Base-by-base conservation (phyloP, 176 grass and related monocot genomes). In the Rhynchospora breviuscula region DNA sequence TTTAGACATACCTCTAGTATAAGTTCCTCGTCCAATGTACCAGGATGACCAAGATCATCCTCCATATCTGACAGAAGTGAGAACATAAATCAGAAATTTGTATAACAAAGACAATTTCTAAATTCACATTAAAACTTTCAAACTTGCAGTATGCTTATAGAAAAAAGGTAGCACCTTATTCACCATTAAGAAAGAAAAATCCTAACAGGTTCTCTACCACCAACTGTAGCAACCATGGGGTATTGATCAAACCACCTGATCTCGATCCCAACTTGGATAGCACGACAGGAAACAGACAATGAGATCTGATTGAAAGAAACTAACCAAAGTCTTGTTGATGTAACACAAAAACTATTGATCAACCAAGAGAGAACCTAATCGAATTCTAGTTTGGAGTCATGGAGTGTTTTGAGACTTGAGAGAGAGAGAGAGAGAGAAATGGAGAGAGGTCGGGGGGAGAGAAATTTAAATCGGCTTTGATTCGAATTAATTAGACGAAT, bases 281-380 rank as follows among this genome's bases (percentile, higher is more conserved):
- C 92, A 91, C 0, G 92, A 94, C 12, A 90, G 67, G 60, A 94
- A 91, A 82, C 85, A 94, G 48, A 87, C 87, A 87, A 94, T 90
- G 78, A 58, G 22, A 76, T 89, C 70, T 71, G 22, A 81, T 61
- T 90, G 79, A 64, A 90, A 72, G 23, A 67, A 93, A 14, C 26
- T 57, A 35, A 90, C 64, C 21, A 88, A 75, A 22, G 83, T 68
- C 85, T 57, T 83, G 83, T 68, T 77, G 35, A 3, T 40, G 35
- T 40, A 40, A 40, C 35, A 0, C 1, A 40, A 40, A 40, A 40
- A 40, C 35, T 40, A 40, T 40, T 4, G 35, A 40, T 40, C 35
- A 40, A 2, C 35, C 35, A 4, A 40, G 35, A 40, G 1, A 40
- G 35, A 40, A 40, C 35, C 0, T 40, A 40, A 40, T 40, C 35